Evolutionary conservation across 73 alveolate genomes (phyloP).

Genomic region (Blepharisma stoltei): DNA sequence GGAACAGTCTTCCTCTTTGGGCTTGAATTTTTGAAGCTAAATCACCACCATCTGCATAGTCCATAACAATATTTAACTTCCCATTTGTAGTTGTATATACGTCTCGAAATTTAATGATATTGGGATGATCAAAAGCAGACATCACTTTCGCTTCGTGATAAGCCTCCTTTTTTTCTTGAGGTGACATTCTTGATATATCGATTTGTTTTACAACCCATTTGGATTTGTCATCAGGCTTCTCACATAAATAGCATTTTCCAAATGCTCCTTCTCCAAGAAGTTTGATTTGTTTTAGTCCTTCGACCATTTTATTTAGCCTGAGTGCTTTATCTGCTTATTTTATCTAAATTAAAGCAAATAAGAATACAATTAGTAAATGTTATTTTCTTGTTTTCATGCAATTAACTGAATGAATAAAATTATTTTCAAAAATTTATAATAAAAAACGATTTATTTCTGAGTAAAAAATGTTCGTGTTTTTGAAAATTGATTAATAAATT

Average conservation of each 20-base stretch:
- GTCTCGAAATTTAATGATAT: slow-evolving; percentile 84
- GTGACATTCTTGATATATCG: slow-evolving; percentile 72
- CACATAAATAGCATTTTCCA: slow-evolving; percentile 90
- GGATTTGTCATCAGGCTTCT: slow-evolving; percentile 66
- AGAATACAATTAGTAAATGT: no score
- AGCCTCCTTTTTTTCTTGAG: slow-evolving; percentile 80
- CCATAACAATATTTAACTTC: slow-evolving; percentile 79
- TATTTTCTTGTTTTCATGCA: no score
- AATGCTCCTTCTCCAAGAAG: slow-evolving; percentile 92
- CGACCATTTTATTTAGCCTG: slow-evolving; percentile 5
- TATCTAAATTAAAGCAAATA: no score
- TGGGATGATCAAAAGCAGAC: slow-evolving; percentile 87
- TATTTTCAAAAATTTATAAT: no score
- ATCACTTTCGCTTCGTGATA: slow-evolving; percentile 87
- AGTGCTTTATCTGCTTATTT: no score
- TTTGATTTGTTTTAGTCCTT: slow-evolving; percentile 69
- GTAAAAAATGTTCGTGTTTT: no score
- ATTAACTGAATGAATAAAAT: no score
- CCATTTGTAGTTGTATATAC: slow-evolving; percentile 87
- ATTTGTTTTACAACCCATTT: slow-evolving; percentile 86
- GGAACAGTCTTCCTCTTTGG: slow-evolving; percentile 53
- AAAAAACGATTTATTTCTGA: no score
- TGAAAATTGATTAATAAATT: no score
- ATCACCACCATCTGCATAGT: slow-evolving; percentile 87
- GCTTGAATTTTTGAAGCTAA: slow-evolving; percentile 49